Conservation (phyloP, 176 grass and related monocot species). For the Aegilops sharonensis region DNA sequence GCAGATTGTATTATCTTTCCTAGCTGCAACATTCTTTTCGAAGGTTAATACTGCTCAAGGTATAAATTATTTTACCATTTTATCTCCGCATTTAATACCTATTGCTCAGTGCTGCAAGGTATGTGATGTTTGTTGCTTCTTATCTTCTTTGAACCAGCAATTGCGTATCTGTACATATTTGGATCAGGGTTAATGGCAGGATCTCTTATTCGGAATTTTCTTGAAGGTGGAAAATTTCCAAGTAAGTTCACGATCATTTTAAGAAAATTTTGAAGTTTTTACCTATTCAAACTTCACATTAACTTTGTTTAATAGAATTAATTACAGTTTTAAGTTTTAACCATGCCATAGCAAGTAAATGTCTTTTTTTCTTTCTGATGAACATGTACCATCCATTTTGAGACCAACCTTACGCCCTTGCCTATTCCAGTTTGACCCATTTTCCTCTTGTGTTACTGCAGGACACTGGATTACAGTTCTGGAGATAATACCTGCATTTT, state of each 20-base stretch:
- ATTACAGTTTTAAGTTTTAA: slow-evolving; percentile 14
- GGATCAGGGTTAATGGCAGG: slow-evolving; percentile 68
- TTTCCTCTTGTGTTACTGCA: slow-evolving; percentile 21
- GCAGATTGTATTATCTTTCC: slow-evolving; percentile 85
- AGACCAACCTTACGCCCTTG: not conserved
- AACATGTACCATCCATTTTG: not conserved
- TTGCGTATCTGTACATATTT: slow-evolving; percentile 87
- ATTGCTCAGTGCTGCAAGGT: slow-evolving; percentile 17
- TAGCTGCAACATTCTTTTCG: slow-evolving; percentile 70
- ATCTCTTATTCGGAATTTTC: slow-evolving; percentile 69
- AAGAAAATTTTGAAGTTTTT: not conserved
- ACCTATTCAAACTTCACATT: not conserved
- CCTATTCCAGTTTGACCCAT: not conserved
- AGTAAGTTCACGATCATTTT: slow-evolving; percentile 55
- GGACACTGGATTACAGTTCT: slow-evolving; percentile 77
- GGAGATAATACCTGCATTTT: slow-evolving; percentile 92
- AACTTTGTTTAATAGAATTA: not conserved
- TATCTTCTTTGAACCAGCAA: slow-evolving; percentile 56
- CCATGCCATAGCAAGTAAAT: slow-evolving; percentile 14
- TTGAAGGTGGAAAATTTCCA: slow-evolving; percentile 74
- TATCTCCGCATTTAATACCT: not conserved
- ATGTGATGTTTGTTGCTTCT: slow-evolving; percentile 24
- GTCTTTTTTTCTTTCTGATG: not conserved
- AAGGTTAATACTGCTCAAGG: slow-evolving; percentile 84
- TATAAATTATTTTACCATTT: slow-evolving; percentile 30